phyloP scores from a whole-genome alignment of 768 basidiomycete species.

The Boletus vermiculosoides region DNA sequence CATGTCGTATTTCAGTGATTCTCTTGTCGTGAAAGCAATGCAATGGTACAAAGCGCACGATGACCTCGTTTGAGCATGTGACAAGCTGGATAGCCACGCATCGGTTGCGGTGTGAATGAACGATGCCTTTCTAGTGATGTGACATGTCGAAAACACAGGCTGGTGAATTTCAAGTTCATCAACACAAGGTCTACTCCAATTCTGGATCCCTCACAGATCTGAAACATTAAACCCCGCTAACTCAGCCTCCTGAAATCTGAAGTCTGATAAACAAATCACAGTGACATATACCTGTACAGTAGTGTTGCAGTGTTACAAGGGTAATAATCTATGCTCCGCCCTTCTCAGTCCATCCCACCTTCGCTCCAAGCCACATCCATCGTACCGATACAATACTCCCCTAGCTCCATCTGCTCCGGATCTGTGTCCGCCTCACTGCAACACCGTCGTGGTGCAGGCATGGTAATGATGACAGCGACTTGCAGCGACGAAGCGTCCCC shows the following conservation, averaged over 20 bases:
- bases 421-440: background rate
- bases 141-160: background rate
- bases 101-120: background rate
- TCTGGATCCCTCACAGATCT: background rate
- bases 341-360: background rate
- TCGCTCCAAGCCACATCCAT: slow-evolving; percentile 19
- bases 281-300: background rate
- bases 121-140: too few species aligned
- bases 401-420: slow-evolving; percentile 30
- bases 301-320: background rate
- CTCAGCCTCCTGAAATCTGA: too few species aligned
- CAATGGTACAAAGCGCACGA: background rate
- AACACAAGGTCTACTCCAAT: background rate
- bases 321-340: background rate
- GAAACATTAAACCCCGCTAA: background rate
- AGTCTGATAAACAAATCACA: background rate
- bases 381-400: slow-evolving; percentile 33
- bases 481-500: slow-evolving; percentile 27
- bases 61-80: background rate
- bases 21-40: background rate
- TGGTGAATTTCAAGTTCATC: background rate
- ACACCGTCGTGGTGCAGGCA: slow-evolving; percentile 33
- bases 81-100: background rate
- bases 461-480: slow-evolving; percentile 41
- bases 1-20: background rate